A percentile compares a stretch with the other conserved stretches of the same genome.
Conservation (phyloP, 2,329 filamentous ascomycete genomes). For the Colletotrichum sublineola region DNA sequence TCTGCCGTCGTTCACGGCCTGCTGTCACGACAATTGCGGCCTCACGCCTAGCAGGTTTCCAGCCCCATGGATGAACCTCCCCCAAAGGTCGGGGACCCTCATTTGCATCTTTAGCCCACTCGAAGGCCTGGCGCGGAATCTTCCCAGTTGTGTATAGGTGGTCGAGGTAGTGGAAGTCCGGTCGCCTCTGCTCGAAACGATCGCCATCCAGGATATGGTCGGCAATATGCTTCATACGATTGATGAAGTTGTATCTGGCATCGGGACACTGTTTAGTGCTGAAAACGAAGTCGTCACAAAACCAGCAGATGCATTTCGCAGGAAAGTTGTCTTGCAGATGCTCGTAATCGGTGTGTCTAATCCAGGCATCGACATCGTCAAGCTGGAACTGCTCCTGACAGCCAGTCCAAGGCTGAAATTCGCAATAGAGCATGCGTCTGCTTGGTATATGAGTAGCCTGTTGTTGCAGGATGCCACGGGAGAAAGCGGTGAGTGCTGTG, state of each 20-base stretch:
- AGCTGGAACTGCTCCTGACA: constrained; percentile 57
- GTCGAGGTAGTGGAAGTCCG: constrained; percentile 35
- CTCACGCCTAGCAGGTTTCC: constrained; percentile 8
- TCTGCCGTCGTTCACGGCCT: constrained; percentile 1
- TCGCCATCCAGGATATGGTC: constrained; percentile 55
- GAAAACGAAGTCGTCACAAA: constrained; percentile 59
- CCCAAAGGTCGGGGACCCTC: constrained; percentile 13
- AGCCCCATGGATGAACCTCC: constrained; percentile 9
- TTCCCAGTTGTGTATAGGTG: constrained; percentile 18
- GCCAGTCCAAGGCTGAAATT: constrained; percentile 54
- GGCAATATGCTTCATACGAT: constrained; percentile 65
- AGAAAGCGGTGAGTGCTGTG: constrained; percentile 40
- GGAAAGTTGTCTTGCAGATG: constrained; percentile 57
- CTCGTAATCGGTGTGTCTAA: constrained; percentile 56
- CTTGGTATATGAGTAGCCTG: constrained; percentile 12
- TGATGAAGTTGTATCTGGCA: constrained; percentile 49
- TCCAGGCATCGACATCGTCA: constrained; percentile 58
- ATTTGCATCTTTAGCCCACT: constrained; percentile 12
- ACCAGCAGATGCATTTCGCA: constrained; percentile 60
- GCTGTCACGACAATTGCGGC: background rate
- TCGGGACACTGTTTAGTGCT: constrained; percentile 42
- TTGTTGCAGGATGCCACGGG: background rate
- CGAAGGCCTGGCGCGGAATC: constrained; percentile 17
- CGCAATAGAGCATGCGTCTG: constrained; percentile 56
- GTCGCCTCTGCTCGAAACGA: constrained; percentile 28